Percentiles rank a stretch among this genome's conserved stretches.
These are phyloP conservation scores for Sherardia arvensis DNA, from an alignment of 257 asterid species.

Conservation along the genomic window DNA sequence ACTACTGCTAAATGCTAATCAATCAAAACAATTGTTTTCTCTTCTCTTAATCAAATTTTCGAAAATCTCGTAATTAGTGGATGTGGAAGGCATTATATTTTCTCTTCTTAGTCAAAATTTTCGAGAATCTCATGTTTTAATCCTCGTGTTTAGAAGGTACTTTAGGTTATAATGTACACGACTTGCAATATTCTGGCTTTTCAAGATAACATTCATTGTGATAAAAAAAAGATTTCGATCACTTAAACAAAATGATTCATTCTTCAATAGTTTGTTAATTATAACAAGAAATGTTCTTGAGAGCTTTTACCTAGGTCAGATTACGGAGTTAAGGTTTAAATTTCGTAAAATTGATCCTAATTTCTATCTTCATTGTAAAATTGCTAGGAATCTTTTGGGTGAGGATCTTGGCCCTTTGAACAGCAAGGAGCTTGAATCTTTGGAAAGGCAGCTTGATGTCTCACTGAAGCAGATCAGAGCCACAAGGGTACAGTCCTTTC, in stretches of 20 bases:
- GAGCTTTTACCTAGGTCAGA: too few relatives aligned
- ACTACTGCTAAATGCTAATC: too few relatives aligned
- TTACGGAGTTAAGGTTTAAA: not conserved
- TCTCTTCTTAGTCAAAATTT: not conserved
- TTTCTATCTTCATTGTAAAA: not conserved
- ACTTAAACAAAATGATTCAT: not conserved
- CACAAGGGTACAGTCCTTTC: slow-evolving; percentile 44
- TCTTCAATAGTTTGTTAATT: too few relatives aligned
- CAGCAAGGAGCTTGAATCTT: slow-evolving; percentile 95
- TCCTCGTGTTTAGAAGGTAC: not conserved
- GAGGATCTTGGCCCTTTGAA: slow-evolving; percentile 94
- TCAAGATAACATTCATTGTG: not conserved
- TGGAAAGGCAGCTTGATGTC: slow-evolving; percentile 89
- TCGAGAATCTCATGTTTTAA: not conserved
- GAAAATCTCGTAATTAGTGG: not conserved
- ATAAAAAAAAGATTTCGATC: too few relatives aligned
- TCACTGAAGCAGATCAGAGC: slow-evolving; percentile 94
- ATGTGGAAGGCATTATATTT: not conserved
- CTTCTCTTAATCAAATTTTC: too few relatives aligned
- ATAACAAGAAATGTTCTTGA: not conserved
- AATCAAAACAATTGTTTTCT: too few relatives aligned
- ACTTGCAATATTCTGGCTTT: not conserved
- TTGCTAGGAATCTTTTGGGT: slow-evolving; percentile 76
- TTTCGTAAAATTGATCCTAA: not conserved
- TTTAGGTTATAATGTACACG: not conserved